Percentiles rank a stretch among this genome's conserved stretches.
Conservation (phyloP, 495 filamentous ascomycete species). For the Penicillium maclennaniae region DNA sequence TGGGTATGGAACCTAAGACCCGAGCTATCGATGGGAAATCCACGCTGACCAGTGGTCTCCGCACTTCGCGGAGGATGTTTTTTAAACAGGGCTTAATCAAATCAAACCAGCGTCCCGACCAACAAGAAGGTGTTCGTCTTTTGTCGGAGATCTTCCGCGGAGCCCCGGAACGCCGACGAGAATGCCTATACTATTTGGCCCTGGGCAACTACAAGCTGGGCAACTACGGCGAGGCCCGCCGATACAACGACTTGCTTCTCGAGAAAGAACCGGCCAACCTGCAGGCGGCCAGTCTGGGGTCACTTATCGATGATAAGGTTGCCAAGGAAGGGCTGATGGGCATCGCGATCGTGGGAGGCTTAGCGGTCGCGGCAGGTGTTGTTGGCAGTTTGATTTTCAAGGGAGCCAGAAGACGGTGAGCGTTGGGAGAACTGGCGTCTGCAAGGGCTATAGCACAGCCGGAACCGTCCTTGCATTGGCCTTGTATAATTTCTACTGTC, state of each 20-base stretch:
- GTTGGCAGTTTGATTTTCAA: slow-evolving; percentile 81
- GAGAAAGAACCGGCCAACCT: slow-evolving; percentile 86
- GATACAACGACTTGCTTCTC: slow-evolving; percentile 88
- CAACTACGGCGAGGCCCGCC: slow-evolving; percentile 89
- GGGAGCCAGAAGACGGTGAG: slow-evolving; percentile 56
- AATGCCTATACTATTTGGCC: slow-evolving; percentile 97
- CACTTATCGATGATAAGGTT: slow-evolving; percentile 92
- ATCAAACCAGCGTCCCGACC: slow-evolving; percentile 73
- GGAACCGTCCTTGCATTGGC: slow-evolving; percentile 6
- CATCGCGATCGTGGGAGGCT: slow-evolving; percentile 92
- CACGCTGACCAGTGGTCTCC: slow-evolving; percentile 12
- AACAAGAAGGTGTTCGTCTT: slow-evolving; percentile 91
- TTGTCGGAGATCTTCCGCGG: slow-evolving; percentile 96
- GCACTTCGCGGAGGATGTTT: slow-evolving; percentile 11
- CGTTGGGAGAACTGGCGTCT: slow-evolving; percentile 12
- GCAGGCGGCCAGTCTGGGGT: slow-evolving; percentile 78
- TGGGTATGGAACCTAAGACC: slow-evolving; percentile 59
- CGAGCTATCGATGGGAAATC: neutral
- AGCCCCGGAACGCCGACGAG: slow-evolving; percentile 83
- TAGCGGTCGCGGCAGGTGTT: slow-evolving; percentile 90
- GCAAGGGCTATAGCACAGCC: slow-evolving; percentile 20
- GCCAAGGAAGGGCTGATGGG: slow-evolving; percentile 90
- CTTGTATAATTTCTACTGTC: slow-evolving; percentile 7
- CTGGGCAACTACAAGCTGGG: slow-evolving; percentile 97
- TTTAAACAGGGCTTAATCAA: slow-evolving; percentile 89